Conservation (phyloP, 257 asterid species). For the Fraxinus quadrangulata region DNA sequence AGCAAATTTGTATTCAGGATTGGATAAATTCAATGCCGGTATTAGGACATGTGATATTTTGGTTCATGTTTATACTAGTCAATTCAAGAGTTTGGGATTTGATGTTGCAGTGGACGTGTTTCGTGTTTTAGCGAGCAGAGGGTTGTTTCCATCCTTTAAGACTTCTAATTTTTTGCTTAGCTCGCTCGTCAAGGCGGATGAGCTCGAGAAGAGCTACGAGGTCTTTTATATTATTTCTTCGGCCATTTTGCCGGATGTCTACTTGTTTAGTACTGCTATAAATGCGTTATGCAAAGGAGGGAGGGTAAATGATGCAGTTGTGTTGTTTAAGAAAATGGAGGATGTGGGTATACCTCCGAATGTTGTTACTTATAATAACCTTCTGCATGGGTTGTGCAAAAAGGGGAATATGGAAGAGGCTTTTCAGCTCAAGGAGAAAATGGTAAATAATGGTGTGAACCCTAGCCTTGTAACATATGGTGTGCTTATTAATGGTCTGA, state of each 20-base stretch:
- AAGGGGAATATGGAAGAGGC: constrained; percentile 57
- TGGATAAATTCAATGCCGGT: constrained; percentile 32
- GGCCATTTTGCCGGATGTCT: constrained; percentile 61
- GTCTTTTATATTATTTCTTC: constrained; percentile 52
- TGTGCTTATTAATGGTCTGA: constrained; percentile 65
- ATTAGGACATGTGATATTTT: constrained; percentile 61
- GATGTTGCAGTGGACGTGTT: constrained; percentile 60
- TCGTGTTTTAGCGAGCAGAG: constrained; percentile 46
- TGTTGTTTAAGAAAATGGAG: constrained; percentile 65
- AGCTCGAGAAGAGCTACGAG: constrained; percentile 57
- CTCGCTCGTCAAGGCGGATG: constrained; percentile 65
- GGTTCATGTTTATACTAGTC: constrained; percentile 65
- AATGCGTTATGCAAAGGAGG: constrained; percentile 73
- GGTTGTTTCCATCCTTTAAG: constrained; percentile 70
- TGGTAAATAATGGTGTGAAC: constrained; percentile 59
- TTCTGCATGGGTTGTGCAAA: constrained; percentile 71
- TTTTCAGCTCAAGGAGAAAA: constrained; percentile 58
- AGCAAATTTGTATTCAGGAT: constrained; percentile 41
- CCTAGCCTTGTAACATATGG: constrained; percentile 71
- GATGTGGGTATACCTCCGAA: constrained; percentile 59
- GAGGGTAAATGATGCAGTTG: constrained; percentile 53
- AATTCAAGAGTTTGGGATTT: constrained; percentile 54
- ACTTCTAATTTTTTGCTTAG: constrained; percentile 74
- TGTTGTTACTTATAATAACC: constrained; percentile 72
- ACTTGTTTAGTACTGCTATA: constrained; percentile 67